Evolutionary conservation across 2,329 filamentous ascomycete species (phyloP).

Genomic region (Dactylellina leptospora): DNA sequence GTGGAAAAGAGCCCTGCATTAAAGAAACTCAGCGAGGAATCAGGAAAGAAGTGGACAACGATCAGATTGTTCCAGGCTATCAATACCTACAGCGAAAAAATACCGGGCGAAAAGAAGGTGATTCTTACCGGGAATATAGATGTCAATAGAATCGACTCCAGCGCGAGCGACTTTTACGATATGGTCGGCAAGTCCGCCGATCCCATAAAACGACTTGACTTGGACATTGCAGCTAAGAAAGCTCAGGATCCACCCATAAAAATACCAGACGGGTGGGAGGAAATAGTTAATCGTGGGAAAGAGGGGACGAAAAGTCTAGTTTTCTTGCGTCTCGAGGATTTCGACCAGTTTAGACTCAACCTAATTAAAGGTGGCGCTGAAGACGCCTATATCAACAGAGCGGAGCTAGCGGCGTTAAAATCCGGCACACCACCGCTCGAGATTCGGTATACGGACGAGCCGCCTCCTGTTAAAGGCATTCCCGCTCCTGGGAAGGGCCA

Average conservation of each 20-base stretch:
- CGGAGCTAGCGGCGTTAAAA: background rate
- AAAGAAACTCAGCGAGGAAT: background rate
- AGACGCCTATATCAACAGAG: background rate
- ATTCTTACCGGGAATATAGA: background rate
- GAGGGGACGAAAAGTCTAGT: background rate
- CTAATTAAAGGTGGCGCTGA: background rate
- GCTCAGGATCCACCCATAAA: background rate
- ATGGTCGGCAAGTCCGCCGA: background rate
- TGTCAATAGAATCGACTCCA: background rate
- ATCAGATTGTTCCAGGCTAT: background rate
- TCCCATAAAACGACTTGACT: background rate
- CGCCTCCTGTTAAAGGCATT: background rate
- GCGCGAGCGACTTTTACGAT: background rate
- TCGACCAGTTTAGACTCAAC: background rate
- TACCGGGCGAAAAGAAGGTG: background rate
- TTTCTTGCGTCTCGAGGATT: background rate
- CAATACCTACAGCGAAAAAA: background rate
- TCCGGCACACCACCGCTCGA: background rate
- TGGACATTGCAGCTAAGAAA: background rate
- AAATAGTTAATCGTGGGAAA: background rate
- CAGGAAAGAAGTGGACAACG: background rate
- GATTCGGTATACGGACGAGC: background rate
- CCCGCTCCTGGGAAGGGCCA: background rate
- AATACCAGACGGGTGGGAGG: background rate
- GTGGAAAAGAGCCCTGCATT: background rate